phyloP scores from a whole-genome alignment of 352 stramenopile genomes.

The Phytophthora brassicae region DNA sequence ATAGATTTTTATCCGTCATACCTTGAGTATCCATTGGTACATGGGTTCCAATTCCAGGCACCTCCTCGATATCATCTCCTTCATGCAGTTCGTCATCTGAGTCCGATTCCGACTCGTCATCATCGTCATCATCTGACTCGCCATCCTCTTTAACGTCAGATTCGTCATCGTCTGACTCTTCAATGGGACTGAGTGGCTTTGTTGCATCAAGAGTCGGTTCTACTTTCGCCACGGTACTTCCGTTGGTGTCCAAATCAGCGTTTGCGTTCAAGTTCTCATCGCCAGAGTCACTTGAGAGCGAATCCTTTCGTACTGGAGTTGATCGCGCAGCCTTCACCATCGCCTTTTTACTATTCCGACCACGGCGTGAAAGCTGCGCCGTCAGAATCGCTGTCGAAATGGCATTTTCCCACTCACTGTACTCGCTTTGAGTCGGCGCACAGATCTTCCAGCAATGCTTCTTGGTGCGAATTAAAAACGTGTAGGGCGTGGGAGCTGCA shows the following conservation, averaged over 20 bases:
- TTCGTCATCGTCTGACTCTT: conserved; percentile 47
- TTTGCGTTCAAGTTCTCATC: conserved; percentile 9
- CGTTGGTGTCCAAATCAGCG: conserved; percentile 4
- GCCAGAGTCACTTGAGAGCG: conserved; percentile 20
- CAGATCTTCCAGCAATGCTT: conserved; percentile 78
- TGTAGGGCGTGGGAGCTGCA: conserved; percentile 60
- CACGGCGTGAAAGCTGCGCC: conserved; percentile 51
- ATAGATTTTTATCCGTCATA: conserved; percentile 12
- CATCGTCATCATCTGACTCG: conserved; percentile 38
- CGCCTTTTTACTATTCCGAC: conserved; percentile 32
- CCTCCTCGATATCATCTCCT: conserved; percentile 25
- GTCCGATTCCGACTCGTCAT: conserved; percentile 39
- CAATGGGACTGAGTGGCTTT: conserved; percentile 22
- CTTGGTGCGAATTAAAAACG: conserved; percentile 66
- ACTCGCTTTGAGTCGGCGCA: conserved; percentile 48
- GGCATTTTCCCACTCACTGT: conserved; percentile 73
- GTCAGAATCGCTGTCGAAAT: conserved; percentile 71
- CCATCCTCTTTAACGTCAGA: conserved; percentile 44
- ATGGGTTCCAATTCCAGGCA: conserved; percentile 4
- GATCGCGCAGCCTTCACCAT: conserved; percentile 31
- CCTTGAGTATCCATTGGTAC: not conserved
- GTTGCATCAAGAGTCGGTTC: conserved; percentile 16
- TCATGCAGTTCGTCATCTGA: conserved; percentile 35
- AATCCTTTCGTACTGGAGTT: conserved; percentile 22
- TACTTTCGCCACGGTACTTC: conserved; percentile 11